Evolutionary conservation across 108 stramenopile genomes (phyloP).

Genomic region (Cyclotella baltica): DNA sequence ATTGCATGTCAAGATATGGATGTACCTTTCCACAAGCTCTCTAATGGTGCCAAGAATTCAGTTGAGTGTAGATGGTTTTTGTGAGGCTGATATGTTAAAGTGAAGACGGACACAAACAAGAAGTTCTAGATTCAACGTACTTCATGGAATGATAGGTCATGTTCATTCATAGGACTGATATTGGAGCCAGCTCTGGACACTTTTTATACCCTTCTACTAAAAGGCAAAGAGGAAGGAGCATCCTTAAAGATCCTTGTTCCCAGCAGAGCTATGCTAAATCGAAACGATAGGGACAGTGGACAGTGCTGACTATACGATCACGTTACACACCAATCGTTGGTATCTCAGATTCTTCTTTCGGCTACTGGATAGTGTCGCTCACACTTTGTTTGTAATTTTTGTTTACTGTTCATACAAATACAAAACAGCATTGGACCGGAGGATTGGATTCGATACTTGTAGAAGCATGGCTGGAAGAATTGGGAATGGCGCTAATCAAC

Average conservation of each 20-base stretch:
- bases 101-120: too few species aligned
- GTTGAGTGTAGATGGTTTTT: too few species aligned
- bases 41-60: too few species aligned
- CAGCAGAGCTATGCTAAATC: not conserved
- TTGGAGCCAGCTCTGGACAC: not conserved
- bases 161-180: not conserved
- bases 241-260: not conserved
- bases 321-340: not conserved
- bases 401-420: not conserved
- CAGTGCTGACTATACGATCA: not conserved
- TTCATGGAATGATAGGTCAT: not conserved
- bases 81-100: too few species aligned
- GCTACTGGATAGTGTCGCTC: not conserved
- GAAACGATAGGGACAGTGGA: conserved; percentile 13
- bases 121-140: not conserved
- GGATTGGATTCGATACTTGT: not conserved
- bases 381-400: conserved; percentile 6
- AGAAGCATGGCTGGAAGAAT: not conserved
- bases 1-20: not conserved
- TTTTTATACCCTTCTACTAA: not conserved
- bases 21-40: not conserved
- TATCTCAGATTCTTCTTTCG: not conserved
- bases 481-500: not conserved
- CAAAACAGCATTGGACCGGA: not conserved
- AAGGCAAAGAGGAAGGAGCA: not conserved